Evolutionary conservation across 139 green algal genomes (phyloP), one percentile per base, ranked within the genome.

Genomic region (Chlorella sp.): DNA sequence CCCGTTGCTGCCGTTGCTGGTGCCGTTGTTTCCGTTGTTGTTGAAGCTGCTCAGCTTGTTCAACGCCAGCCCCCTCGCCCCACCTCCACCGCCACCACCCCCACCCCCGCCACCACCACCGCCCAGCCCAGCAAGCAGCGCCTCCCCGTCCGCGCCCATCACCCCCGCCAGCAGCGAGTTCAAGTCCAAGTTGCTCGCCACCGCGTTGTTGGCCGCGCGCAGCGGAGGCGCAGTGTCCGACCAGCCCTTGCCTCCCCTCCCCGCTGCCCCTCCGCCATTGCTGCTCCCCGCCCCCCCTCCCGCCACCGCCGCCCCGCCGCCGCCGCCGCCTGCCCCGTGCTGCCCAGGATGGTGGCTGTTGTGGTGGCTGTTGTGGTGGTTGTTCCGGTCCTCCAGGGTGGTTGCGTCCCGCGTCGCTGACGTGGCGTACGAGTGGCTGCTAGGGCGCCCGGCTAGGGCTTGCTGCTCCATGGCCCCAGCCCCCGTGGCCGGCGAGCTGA

Each of bases 331-430:
- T n/a, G n/a, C n/a, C n/a, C n/a, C n/a, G n/a, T n/a, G n/a, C n/a
- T n/a, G n/a, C n/a, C n/a, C n/a, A n/a, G n/a, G n/a, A n/a, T n/a
- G n/a, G n/a, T n/a, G n/a, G n/a, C n/a, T n/a, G n/a, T n/a, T n/a
- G n/a, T n/a, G n/a, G n/a, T n/a, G n/a, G n/a, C n/a, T n/a, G n/a
- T n/a, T n/a, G n/a, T n/a, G n/a, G n/a, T n/a, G n/a, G n/a, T n/a
- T n/a, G 62, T 80, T 75, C 49, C 69, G 68, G 68, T 80, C 74
- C 67, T 79, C 74, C 5, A 80, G 17, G 62, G 62, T 35, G 26
- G 66, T 62, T 35, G 35, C 66, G 31, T 71, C 66, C 35, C 29
- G 26, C 27, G 14, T 2, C 2, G 66, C 3, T n/a, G n/a, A n/a
- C 1, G 62, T 23, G 2, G 36, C 27, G 35, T 35, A 35, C 6